These are phyloP conservation scores for Rhodotorula graminis DNA, from an alignment of 768 basidiomycete species.

Conservation along the genomic window DNA sequence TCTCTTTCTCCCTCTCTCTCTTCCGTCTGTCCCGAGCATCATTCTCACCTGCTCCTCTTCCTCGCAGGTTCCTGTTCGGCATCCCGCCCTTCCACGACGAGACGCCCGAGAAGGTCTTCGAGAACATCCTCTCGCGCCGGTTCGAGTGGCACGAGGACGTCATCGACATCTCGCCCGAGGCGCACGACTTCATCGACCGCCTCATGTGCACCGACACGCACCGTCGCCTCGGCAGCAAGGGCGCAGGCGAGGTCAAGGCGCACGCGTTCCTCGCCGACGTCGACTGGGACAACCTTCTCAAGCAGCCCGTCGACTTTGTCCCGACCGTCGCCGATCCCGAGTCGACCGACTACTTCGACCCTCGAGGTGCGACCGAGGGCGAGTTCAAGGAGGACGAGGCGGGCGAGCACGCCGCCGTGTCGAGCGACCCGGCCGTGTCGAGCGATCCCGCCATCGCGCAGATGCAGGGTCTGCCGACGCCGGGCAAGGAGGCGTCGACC, in stretches of 20 bases:
- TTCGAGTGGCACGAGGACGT: conserved; percentile 91
- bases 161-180: conserved; percentile 61
- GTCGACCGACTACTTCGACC: conserved; percentile 99
- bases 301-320: conserved; percentile 58
- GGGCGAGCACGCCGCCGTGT: not conserved
- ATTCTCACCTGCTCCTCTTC: not conserved
- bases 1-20: not conserved
- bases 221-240: conserved; percentile 74
- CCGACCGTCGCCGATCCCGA: conserved; percentile 92
- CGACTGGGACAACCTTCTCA: conserved; percentile 85
- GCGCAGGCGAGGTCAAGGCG: conserved; percentile 84
- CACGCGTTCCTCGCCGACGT: conserved; percentile 87
- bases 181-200: conserved; percentile 80
- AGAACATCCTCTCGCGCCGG: conserved; percentile 90
- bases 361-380: conserved; percentile 75
- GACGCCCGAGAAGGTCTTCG: conserved; percentile 93
- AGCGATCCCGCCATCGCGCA: conserved; percentile 44
- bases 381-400: conserved; percentile 71
- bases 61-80: conserved; percentile 69
- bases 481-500: conserved; percentile 48
- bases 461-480: conserved; percentile 37
- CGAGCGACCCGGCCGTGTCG: conserved; percentile 45
- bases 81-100: conserved; percentile 97
- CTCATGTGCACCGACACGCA: conserved; percentile 75
- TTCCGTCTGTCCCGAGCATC: no score